Percentiles rank a stretch among this genome's conserved stretches.
phyloP scores from a whole-genome alignment of 2,329 filamentous ascomycete species.

The Aureobasidium sp. region DNA sequence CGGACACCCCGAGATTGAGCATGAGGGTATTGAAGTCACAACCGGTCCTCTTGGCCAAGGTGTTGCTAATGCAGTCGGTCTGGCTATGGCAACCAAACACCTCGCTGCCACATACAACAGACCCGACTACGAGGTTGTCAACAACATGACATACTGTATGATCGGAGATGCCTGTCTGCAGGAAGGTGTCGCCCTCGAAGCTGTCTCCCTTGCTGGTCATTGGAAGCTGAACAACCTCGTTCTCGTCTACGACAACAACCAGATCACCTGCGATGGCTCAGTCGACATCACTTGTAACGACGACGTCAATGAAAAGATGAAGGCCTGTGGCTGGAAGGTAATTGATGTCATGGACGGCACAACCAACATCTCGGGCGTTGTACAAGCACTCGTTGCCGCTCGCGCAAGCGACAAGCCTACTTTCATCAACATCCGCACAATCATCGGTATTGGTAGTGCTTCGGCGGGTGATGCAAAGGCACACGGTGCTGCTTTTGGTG shows the following conservation, averaged over 20 bases:
- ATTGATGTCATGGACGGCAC: constrained; percentile 49
- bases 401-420: constrained; percentile 41
- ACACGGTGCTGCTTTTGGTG: constrained; percentile 53
- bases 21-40: constrained; percentile 53
- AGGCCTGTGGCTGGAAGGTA: constrained; percentile 49
- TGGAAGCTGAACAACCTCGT: constrained; percentile 50
- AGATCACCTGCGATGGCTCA: constrained; percentile 52
- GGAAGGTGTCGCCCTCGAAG: constrained; percentile 52
- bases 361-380: constrained; percentile 45
- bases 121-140: constrained; percentile 42
- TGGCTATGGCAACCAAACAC: constrained; percentile 53
- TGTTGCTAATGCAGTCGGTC: constrained; percentile 53
- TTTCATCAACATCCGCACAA: constrained; percentile 51
- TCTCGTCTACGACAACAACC: constrained; percentile 55
- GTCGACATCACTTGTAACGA: constrained; percentile 49
- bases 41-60: constrained; percentile 55
- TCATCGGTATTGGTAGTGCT: constrained; percentile 48
- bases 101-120: constrained; percentile 49
- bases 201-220: constrained; percentile 52
- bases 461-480: constrained; percentile 47
- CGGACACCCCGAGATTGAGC: constrained; percentile 48
- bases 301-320: constrained; percentile 53
- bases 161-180: constrained; percentile 53
- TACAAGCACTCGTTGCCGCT: constrained; percentile 39
- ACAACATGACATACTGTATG: constrained; percentile 51